Evolutionary conservation across 2,329 filamentous ascomycete genomes (phyloP), one percentile per base, ranked within the genome.

Genomic region (Cladophialophora immunda): DNA sequence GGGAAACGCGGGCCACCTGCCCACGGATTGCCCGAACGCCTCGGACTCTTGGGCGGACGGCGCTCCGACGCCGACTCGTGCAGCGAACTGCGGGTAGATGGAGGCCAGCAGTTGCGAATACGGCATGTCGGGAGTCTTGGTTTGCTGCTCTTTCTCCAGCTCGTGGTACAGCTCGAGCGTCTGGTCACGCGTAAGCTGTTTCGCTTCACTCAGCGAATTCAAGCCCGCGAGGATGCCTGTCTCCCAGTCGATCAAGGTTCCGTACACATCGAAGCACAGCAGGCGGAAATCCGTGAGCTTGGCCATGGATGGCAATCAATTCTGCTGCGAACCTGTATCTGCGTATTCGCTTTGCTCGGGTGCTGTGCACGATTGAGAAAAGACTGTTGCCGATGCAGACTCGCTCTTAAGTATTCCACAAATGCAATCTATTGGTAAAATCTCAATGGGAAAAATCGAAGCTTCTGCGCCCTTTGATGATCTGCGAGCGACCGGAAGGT

Each of bases 231-330:
- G 59, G 64, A 92, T 84, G 66, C 90, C 90, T 11, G 80, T 75
- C 76, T 93, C 89, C 90, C 90, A 93, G 81, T 94, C 90, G 68
- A 94, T 87, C 3, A 94, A 84, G 0, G 92, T 94, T 76, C 91
- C 91, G 77, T 92, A 94, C 80, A 91, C 88, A 78, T 94, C 91
- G 78, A 94, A 93, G 74, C 87, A 89, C 58, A 92, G 57, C n/a
- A 59, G 57, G 25, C 36, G 38, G 11, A 59, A 59, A 30, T 59
- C 57, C 8, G 57, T 59, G 85, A 59, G 57, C 19, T 32, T 59
- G 4, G 57, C 41, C 57, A 59, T 59, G 4, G 36, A 17, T 5
- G 45, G 19, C 9, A 22, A 3, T 13, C 3, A 8, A 25, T 19
- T 47, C 4, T 22, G 32, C 8, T 8, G 32, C 32, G 9, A n/a